A percentile compares a stretch with the other conserved stretches of the same genome.
phyloP scores from a whole-genome alignment of 2,329 filamentous ascomycete species.

The Calonectria pauciramosa region DNA sequence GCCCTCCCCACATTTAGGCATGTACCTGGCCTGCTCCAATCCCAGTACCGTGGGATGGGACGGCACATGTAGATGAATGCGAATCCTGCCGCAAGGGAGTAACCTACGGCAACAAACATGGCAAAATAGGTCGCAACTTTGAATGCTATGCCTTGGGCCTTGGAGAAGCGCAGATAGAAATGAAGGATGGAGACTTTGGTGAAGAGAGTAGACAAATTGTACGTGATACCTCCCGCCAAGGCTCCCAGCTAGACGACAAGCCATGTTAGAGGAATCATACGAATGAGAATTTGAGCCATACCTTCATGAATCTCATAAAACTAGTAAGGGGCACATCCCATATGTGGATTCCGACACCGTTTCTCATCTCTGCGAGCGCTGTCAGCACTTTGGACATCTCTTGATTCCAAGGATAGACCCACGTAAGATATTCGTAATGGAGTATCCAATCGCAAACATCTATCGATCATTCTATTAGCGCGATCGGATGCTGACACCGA shows the following conservation, averaged over 20 bases:
- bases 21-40: neutral
- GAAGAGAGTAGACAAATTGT: constrained; percentile 10
- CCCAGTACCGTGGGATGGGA: constrained; percentile 12
- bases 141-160: neutral
- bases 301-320: neutral
- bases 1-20: neutral
- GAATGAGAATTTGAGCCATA: neutral
- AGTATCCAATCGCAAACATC: constrained; percentile 13
- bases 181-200: constrained; percentile 13
- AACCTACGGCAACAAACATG: constrained; percentile 7
- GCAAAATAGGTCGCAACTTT: neutral
- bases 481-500: neutral
- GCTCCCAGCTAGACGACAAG: neutral
- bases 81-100: constrained; percentile 1
- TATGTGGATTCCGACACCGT: constrained; percentile 3
- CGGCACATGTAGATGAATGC: constrained; percentile 10
- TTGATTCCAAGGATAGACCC: neutral
- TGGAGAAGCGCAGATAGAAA: constrained; percentile 13
- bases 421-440: neutral
- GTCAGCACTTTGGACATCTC: neutral
- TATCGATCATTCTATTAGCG: neutral
- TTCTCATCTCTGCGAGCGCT: neutral
- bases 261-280: neutral
- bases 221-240: neutral
- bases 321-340: neutral